Evolutionary conservation across 2,329 filamentous ascomycete genomes (phyloP).

Genomic region (Septoria petroselini): DNA sequence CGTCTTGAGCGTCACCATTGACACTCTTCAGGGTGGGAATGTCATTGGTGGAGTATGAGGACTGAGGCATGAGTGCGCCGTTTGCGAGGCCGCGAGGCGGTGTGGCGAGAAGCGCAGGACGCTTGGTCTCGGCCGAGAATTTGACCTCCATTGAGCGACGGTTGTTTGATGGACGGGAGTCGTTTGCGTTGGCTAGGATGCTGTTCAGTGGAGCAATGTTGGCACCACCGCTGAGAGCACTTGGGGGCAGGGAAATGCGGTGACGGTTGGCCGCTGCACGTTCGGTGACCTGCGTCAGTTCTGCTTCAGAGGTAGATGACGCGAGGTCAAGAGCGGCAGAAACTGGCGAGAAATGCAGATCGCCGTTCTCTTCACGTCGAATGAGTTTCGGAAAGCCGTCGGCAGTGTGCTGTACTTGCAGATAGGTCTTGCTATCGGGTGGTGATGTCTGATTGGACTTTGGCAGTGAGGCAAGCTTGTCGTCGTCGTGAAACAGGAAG

Average conservation of each 20-base stretch:
- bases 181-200: slow-evolving; percentile 40
- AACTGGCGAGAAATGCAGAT: slow-evolving; percentile 69
- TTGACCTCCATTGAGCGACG: slow-evolving; percentile 51
- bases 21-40: slow-evolving; percentile 78
- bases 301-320: slow-evolving; percentile 63
- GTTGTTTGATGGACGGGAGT: slow-evolving; percentile 43
- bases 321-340: slow-evolving; percentile 77
- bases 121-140: slow-evolving; percentile 45
- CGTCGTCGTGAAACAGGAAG: slow-evolving; percentile 73
- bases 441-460: slow-evolving; percentile 48
- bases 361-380: slow-evolving; percentile 57
- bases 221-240: slow-evolving; percentile 36
- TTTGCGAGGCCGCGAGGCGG: slow-evolving; percentile 57
- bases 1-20: slow-evolving; percentile 53
- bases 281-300: slow-evolving; percentile 56
- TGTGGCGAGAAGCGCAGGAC: slow-evolving; percentile 53
- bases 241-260: slow-evolving; percentile 42
- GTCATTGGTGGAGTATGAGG: slow-evolving; percentile 87
- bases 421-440: slow-evolving; percentile 65
- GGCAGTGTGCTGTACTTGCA: slow-evolving; percentile 69
- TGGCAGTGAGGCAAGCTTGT: slow-evolving; percentile 43
- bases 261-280: slow-evolving; percentile 50
- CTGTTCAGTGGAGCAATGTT: slow-evolving; percentile 40
- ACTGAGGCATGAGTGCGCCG: slow-evolving; percentile 70
- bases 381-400: slow-evolving; percentile 85